Evolutionary conservation across 2,329 filamentous ascomycete species (phyloP), one percentile per base, ranked within the genome.

Genomic region (Fonsecaea nubica): DNA sequence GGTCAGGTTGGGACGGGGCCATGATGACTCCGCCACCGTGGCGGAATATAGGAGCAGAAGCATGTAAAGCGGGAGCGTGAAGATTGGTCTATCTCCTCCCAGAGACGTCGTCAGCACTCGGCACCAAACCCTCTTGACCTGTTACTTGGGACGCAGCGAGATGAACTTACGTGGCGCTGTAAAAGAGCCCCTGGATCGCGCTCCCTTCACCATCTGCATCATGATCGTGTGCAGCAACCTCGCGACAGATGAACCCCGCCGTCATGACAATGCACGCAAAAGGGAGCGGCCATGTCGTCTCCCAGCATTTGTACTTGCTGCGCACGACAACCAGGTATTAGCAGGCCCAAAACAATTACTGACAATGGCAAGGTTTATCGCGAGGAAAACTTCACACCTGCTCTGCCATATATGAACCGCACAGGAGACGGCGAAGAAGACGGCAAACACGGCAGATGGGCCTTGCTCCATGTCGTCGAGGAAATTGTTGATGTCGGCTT

Each of bases 171-270:
- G 54, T 60, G 52, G 68, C 66, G 48, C 58, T 67, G 50, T 70
- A 70, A 25, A 68, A 68, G 1, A 68, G 55, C 15, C 66, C 66
- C 33, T 68, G 63, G n/a, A 68, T 25, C 3, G 48, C 38, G 50
- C 66, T 68, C 25, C 58, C 63, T n/a, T 57, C 32, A 25, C 63
- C 55, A 42, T 67, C 40, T 18, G 54, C 54, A 32, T 64, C 40
- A 38, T 58, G n/a, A 6, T 59, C n/a, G 9, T 58, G 21, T 8
- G 68, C 63, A 13, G 54, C 48, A 42, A 69, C 55, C 55, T 70
- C 68, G 12, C 66, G 68, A 53, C 66, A 69, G 38, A 70, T 66
- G 63, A 70, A 69, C 21, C 66, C 66, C 9, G 63, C 68, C 38
- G 53, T 58, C 55, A 69, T 67, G 32, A 70, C 42, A 54, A 63